phyloP scores from a whole-genome alignment of 352 stramenopile genomes.

The Globisporangium polare region DNA sequence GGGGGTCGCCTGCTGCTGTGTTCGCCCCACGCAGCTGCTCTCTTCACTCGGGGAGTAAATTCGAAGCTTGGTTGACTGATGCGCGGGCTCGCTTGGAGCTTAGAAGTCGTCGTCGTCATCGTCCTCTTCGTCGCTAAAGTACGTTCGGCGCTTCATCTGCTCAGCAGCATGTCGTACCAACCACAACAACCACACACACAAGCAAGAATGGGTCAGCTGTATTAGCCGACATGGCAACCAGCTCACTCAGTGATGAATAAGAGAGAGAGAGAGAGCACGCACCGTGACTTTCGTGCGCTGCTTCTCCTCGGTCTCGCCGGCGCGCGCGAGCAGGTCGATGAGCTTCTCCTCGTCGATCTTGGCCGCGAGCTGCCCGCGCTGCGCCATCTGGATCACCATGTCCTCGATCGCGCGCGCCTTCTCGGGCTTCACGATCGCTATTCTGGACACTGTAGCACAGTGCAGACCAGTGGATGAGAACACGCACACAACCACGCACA shows the following conservation, averaged over 20 bases:
- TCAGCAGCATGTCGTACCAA: too few relatives aligned
- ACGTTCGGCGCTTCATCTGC: slow-evolving; percentile 84
- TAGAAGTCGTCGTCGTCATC: slow-evolving; percentile 72
- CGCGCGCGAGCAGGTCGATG: slow-evolving; percentile 79
- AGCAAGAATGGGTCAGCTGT: neutral
- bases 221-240: too few relatives aligned
- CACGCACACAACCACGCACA: too few relatives aligned
- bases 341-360: slow-evolving; percentile 86
- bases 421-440: slow-evolving; percentile 87
- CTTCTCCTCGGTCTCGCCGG: slow-evolving; percentile 77
- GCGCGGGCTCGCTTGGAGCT: neutral
- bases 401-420: slow-evolving; percentile 83
- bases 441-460: slow-evolving; percentile 57
- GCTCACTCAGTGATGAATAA: neutral
- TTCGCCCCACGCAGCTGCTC: too few relatives aligned
- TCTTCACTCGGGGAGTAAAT: too few relatives aligned
- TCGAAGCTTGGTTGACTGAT: too few relatives aligned
- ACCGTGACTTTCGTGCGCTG: slow-evolving; percentile 87
- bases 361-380: slow-evolving; percentile 68
- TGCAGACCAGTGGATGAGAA: too few relatives aligned
- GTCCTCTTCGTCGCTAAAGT: slow-evolving; percentile 87
- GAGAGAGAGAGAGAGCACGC: slow-evolving; percentile 7
- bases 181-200: neutral
- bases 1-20: too few relatives aligned
- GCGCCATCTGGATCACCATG: slow-evolving; percentile 85